Evolutionary conservation across 179 eudicot genomes (phyloP), one percentile per base, ranked within the genome.

Genomic region (Actinidia chinensis): DNA sequence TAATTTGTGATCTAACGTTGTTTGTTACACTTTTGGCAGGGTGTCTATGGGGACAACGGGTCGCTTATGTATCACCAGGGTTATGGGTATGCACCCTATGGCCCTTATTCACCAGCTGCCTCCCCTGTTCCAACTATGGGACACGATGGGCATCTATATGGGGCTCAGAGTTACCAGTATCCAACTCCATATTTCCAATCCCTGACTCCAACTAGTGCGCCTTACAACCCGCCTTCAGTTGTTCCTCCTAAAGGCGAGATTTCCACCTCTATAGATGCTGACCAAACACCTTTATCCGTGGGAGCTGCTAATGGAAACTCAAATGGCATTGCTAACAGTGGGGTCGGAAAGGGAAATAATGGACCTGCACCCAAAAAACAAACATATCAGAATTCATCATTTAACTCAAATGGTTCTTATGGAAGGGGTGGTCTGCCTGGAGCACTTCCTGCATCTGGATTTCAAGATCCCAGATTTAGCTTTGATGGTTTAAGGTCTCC

Each of bases 141-240:
- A 12, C 89, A 85, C 77, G 95, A 91, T 76, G 89, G 85, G 58
- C 91, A 91, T 77, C 76, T 90, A 4, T 91, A 87, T 79, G 90
- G 88, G 52, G 85, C 87, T 60, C 91, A 91, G 56, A 90, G 83
- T 23, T 91, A 90, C 76, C 96, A 91, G 73, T 91, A 91, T 77
- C 91, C 90, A 10, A 74, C 82, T 77, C 87, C 88, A 6, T 91
- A 85, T 80, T 91, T 77, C 76, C 89, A 84, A 56, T 85, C 89
- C 43, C 5, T 82, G 23, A 70, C 87, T 50, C 84, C 89, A 63
- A 80, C 89, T 18, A 82, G 79, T 14, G 84, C 79, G 42, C 79
- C 85, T 5, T 84, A 78, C 76, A 75, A 64, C 20, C 84, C 89
- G 59, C 46, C 81, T 22, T 78, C 88, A 22, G 80, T 83, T 70